Evolutionary conservation across 345 rosid species (phyloP).

Genomic region (Ceriops zippeliana): DNA sequence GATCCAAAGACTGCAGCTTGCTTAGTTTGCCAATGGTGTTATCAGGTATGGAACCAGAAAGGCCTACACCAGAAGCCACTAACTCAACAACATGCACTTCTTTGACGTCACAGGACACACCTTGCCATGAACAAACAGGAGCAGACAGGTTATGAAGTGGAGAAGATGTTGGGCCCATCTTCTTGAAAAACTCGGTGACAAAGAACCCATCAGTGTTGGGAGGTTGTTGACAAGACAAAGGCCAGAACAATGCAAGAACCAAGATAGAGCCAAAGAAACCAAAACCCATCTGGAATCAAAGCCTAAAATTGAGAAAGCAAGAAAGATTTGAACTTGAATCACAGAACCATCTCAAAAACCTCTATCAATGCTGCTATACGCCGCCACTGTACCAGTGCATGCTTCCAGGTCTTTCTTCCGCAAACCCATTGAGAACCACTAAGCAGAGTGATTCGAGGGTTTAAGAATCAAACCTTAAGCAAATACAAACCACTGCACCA

Average conservation of each 20-base stretch:
- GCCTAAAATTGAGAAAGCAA: conserved; percentile 17
- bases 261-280: conserved; percentile 44
- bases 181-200: conserved; percentile 62
- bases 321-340: conserved; percentile 6
- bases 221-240: conserved; percentile 58
- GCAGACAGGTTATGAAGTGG: conserved; percentile 45
- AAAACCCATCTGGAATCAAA: conserved; percentile 52
- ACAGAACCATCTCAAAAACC: conserved; percentile 18
- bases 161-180: conserved; percentile 49
- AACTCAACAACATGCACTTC: conserved; percentile 48
- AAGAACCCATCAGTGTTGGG: conserved; percentile 86
- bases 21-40: conserved; percentile 80
- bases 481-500: conserved; percentile 1
- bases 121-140: conserved; percentile 68
- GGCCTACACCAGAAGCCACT: conserved; percentile 52
- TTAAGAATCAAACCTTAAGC: not conserved
- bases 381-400: too few species aligned
- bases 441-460: not conserved
- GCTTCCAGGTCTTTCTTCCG: conserved; percentile 12
- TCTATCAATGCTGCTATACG: too few species aligned
- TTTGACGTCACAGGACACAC: conserved; percentile 58
- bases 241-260: conserved; percentile 56
- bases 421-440: conserved; percentile 15
- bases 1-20: conserved; percentile 72
- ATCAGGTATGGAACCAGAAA: conserved; percentile 79